phyloP scores from a whole-genome alignment of 2,329 filamentous ascomycete species.

The Exophiala lecanii-corni region DNA sequence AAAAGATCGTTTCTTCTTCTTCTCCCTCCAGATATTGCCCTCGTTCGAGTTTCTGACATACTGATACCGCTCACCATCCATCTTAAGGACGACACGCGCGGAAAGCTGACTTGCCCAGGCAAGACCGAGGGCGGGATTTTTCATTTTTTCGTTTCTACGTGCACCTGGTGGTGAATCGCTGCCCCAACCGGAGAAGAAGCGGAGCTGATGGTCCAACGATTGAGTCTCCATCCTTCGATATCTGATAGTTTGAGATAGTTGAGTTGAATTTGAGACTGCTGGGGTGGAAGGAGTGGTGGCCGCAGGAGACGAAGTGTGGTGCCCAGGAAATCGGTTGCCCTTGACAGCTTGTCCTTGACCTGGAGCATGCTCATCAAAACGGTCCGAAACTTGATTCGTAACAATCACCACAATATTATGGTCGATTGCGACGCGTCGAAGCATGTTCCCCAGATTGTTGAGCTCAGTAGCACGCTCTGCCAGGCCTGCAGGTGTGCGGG shows the following conservation, averaged over 20 bases:
- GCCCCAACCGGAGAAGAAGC: constrained; percentile 95
- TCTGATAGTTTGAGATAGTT: neutral
- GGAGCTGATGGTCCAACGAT: constrained; percentile 80
- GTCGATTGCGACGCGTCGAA: constrained; percentile 69
- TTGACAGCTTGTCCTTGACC: neutral
- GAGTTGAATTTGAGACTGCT: constrained; percentile 3
- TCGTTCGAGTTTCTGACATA: constrained; percentile 30
- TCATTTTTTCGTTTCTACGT: constrained; percentile 49
- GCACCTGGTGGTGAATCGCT: constrained; percentile 7
- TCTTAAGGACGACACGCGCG: constrained; percentile 74
- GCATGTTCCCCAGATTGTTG: constrained; percentile 65
- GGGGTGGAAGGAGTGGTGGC: constrained; percentile 17
- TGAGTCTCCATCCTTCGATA: constrained; percentile 50
- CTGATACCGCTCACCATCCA: constrained; percentile 46
- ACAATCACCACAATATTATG: constrained; percentile 81
- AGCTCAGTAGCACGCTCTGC: constrained; percentile 73
- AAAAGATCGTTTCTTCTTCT: constrained; percentile 63
- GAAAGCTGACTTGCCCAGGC: constrained; percentile 90
- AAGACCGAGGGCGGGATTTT: constrained; percentile 81
- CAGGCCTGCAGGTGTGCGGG: constrained; percentile 49
- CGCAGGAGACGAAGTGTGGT: constrained; percentile 9
- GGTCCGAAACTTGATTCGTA: constrained; percentile 91
- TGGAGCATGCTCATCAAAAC: constrained; percentile 55
- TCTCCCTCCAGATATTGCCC: constrained; percentile 27
- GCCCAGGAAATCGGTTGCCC: constrained; percentile 7